Evolutionary conservation across 2,329 filamentous ascomycete species (phyloP).

Genomic region (Penicillium sp.): DNA sequence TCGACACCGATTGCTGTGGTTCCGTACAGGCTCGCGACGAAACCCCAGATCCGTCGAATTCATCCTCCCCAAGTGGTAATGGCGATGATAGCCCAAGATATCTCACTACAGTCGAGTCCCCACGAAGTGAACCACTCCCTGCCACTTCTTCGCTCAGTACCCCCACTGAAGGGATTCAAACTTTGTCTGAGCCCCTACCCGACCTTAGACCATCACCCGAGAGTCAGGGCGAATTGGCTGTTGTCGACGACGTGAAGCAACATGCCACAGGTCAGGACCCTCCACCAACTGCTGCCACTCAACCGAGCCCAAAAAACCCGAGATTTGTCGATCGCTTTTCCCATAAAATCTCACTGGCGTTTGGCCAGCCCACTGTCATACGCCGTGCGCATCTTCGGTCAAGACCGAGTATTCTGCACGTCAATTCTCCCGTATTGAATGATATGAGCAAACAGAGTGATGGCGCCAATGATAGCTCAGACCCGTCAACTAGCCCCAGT

Average conservation of each 20-base stretch:
- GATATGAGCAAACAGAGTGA: conserved; percentile 25
- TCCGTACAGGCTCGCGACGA: not conserved
- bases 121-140: conserved; percentile 7
- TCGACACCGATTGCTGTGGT: conserved; percentile 12
- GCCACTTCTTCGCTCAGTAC: not conserved
- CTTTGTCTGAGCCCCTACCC: conserved; percentile 1
- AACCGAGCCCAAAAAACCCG: conserved; percentile 26
- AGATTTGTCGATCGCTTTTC: conserved; percentile 36
- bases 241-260: not conserved
- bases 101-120: not conserved
- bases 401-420: conserved; percentile 32
- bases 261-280: not conserved
- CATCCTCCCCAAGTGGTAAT: conserved; percentile 2
- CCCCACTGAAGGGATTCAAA: not conserved
- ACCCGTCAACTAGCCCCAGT: conserved; percentile 32
- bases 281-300: not conserved
- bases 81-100: not conserved
- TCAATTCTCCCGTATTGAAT: conserved; percentile 14
- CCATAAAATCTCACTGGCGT: conserved; percentile 38
- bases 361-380: conserved; percentile 43
- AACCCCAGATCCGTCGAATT: not conserved
- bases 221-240: not conserved
- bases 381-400: conserved; percentile 35
- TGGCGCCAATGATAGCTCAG: conserved; percentile 33
- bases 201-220: not conserved